Evolutionary conservation across 805 yeast species (phyloP), one percentile per base, ranked within the genome.

Genomic region (Citeromyces matritensis): DNA sequence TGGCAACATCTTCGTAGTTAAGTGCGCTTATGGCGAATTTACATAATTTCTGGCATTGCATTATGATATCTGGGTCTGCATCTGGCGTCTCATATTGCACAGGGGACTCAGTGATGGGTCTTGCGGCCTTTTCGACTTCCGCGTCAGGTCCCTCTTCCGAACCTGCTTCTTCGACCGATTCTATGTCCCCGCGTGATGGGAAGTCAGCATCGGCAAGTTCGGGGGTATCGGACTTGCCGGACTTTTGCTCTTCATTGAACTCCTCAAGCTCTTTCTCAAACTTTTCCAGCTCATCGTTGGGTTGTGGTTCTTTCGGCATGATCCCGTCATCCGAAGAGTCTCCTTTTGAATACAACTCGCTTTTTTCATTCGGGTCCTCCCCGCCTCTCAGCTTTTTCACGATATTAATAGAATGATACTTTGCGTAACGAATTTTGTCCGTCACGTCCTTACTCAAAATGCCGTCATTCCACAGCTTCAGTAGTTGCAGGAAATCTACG

Each of bases 21-120:
- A 80, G 58, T 1, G 93, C 91, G 35, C 84, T 74, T 5, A 78
- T 71, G 2, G 85, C 88, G 47, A 73, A 80, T 45, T 71, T 77
- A 23, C 86, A 80, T 37, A 63, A 66, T 41, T 72, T 77, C 43
- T 79, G 88, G 1, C 76, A 70, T 41, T 64, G 58, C 7, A 69
- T 45, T 13, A 78, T 71, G 29, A 62, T 55, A 33, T 69, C 80
- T 14, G 21, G 21, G 7, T 17, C 21, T 10, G 27, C 12, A 9
- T 25, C 29, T 14, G 27, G 23, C 9, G 11, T 30, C 12, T 12
- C 26, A 7, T 6, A 6, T 10, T 27, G 30, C 17, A 24, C 27
- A 13, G 23, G 27, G 12, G 24, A 7, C 7, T 17, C 21, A 5
- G 5, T 17, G 7, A 7, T 17, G 6, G 21, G 5, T 14, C 5